Evolutionary conservation across 129 eudicot genomes (phyloP), one percentile per base, ranked within the genome.

Genomic region (Tagetes erecta): DNA sequence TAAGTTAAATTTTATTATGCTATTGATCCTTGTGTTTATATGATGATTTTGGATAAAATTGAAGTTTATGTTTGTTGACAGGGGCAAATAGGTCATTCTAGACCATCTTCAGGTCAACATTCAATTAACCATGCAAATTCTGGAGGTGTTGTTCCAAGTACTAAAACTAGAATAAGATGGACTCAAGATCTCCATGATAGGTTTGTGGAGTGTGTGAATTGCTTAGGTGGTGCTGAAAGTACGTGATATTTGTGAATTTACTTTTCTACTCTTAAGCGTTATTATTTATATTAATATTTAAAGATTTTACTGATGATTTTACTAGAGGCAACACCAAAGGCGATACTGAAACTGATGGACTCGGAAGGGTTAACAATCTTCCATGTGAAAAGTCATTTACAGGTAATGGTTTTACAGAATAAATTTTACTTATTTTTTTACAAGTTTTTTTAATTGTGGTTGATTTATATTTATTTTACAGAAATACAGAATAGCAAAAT

Each of bases 361-460:
- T 73, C 97, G 0, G 89, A 94, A 34, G 96, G 90, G 67, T 83
- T 94, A 70, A 90, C 98, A 7, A 88, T 94, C 75, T 94, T 86
- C 81, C 98, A 94, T 83, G 91, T 94, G 47, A 94, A 91, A 85
- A 94, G 98, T 67, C 98, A 94, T 84, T 78, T 94, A 66, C 97
- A 94, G 98, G 98, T 94, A 80, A 8, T 13, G 1, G 44, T 65
- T 49, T 13, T 47, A 47, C 58, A 9, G 0, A 8, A 39, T 2
- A 37, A 63, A 40, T 6, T 45, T 52, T 34, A 20, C 37, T 64
- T 42, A 40, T n/a, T 27, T 12, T 41, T 20, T 58, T 55, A 73
- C 33, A 34, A 57, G 31, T 67, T 68, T 64, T 72, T 34, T 68
- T 60, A 11, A 57, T 68, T 46, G 34, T 55, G 38, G 27, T 37